These are phyloP conservation scores for Porogramme epimiltina DNA, from an alignment of 1,284 basidiomycete species.

Conservation along the genomic window DNA sequence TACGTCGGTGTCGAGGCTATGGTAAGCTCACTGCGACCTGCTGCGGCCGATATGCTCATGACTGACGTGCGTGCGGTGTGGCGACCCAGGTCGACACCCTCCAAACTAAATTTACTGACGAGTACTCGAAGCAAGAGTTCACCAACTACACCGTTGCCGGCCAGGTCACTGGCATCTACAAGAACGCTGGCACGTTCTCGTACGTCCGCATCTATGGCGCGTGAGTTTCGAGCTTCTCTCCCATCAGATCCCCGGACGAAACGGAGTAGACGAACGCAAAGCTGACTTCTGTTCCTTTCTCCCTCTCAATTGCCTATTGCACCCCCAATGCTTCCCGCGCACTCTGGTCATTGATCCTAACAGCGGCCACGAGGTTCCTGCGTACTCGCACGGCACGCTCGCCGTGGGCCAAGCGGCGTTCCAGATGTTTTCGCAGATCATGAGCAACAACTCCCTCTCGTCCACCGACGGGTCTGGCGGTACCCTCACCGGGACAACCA, in stretches of 20 bases:
- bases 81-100: constrained; percentile 26
- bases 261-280: not conserved
- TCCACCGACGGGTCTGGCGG: constrained; percentile 10
- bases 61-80: not conserved
- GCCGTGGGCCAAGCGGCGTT: constrained; percentile 26
- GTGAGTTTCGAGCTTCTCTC: constrained; percentile 13
- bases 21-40: constrained; percentile 34
- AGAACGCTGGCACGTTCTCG: constrained; percentile 63
- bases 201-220: constrained; percentile 52
- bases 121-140: constrained; percentile 44
- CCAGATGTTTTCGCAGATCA: constrained; percentile 31
- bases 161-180: constrained; percentile 50
- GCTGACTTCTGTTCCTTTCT: not conserved
- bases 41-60: not conserved
- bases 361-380: constrained; percentile 29
- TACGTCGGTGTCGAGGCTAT: constrained; percentile 63
- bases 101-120: constrained; percentile 22
- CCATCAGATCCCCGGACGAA: not conserved
- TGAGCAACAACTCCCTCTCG: constrained; percentile 24
- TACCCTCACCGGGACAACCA: not conserved
- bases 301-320: no score
- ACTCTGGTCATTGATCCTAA: not conserved
- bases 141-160: constrained; percentile 54
- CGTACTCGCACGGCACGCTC: constrained; percentile 26
- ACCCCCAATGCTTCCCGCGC: no score